These are phyloP conservation scores for Malassezia yamatoensis DNA, from an alignment of 1,284 basidiomycete species.

Conservation along the genomic window DNA sequence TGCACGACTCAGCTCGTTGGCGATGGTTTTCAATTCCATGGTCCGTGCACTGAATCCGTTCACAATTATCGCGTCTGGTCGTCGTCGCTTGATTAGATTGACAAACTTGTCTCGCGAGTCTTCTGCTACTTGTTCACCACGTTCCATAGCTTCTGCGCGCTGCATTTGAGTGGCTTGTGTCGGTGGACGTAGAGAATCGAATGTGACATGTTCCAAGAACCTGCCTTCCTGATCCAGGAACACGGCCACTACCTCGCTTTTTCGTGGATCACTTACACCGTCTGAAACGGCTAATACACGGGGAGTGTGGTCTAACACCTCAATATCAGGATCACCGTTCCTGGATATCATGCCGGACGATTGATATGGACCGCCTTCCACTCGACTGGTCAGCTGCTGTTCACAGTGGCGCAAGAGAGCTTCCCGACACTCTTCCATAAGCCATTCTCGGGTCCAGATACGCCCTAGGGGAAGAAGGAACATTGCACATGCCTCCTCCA, in stretches of 20 bases:
- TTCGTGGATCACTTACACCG: conserved; percentile 84
- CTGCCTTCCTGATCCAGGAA: conserved; percentile 79
- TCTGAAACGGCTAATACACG: conserved; percentile 85
- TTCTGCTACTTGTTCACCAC: conserved; percentile 54
- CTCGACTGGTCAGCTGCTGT: conserved; percentile 40
- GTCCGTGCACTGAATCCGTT: conserved; percentile 64
- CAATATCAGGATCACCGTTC: conserved; percentile 45
- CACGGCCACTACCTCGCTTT: conserved; percentile 75
- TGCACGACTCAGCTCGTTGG: conserved; percentile 58
- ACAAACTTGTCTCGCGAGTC: conserved; percentile 56
- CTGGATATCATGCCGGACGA: conserved; percentile 48
- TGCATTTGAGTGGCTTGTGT: conserved; percentile 51
- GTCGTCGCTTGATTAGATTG: conserved; percentile 67
- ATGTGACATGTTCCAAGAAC: conserved; percentile 72
- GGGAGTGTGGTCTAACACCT: conserved; percentile 61
- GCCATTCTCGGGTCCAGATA: conserved; percentile 79
- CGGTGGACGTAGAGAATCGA: conserved; percentile 57
- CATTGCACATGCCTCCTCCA: conserved; percentile 67
- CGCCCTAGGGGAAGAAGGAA: conserved; percentile 70
- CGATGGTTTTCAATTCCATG: conserved; percentile 57
- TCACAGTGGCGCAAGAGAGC: conserved; percentile 34
- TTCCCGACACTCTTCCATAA: conserved; percentile 84
- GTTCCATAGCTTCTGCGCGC: conserved; percentile 42
- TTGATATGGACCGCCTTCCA: conserved; percentile 60
- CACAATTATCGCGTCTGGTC: conserved; percentile 78